Conservation (phyloP, 768 basidiomycete genomes). For the Collybiopsis luxurians region DNA sequence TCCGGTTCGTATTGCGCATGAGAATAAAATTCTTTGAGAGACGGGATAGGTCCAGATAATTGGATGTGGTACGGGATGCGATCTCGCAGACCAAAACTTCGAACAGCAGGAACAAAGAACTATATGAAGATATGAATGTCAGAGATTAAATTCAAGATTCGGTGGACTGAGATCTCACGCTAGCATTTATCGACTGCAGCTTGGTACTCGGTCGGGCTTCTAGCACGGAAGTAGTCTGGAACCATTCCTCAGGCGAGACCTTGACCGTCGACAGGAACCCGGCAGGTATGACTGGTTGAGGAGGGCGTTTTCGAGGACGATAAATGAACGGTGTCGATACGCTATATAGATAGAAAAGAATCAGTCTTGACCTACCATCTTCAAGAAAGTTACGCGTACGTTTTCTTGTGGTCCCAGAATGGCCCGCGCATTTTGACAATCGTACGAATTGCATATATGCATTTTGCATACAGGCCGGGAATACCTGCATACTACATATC, state of each 20-base stretch:
- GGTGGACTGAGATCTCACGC: not conserved
- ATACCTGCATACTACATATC: not conserved
- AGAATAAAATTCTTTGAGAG: conserved; percentile 5
- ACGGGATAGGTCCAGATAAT: conserved; percentile 2
- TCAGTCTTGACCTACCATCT: not conserved
- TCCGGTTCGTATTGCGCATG: not conserved
- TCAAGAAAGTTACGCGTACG: not conserved
- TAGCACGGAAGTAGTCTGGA: not conserved
- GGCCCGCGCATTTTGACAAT: conserved; percentile 2
- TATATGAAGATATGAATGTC: not conserved
- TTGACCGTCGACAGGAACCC: conserved; percentile 1
- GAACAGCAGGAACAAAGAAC: conserved; percentile 6
- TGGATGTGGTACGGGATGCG: conserved; percentile 7
- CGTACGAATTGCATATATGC: not conserved
- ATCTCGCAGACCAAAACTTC: conserved; percentile 3
- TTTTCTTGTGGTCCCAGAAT: conserved; percentile 4
- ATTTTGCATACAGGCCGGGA: conserved; percentile 4
- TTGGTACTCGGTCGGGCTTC: not conserved
- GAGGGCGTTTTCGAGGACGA: conserved; percentile 4
- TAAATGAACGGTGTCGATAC: conserved; percentile 5
- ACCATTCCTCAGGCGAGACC: conserved; percentile 6
- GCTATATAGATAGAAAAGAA: not conserved
- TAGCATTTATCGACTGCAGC: not conserved
- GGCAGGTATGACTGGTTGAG: not conserved
- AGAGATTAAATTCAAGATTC: not conserved